Percentiles rank a stretch among this genome's conserved stretches.
Evolutionary conservation across 805 yeast species (phyloP).

Genomic region (Yarrowia sp.): DNA sequence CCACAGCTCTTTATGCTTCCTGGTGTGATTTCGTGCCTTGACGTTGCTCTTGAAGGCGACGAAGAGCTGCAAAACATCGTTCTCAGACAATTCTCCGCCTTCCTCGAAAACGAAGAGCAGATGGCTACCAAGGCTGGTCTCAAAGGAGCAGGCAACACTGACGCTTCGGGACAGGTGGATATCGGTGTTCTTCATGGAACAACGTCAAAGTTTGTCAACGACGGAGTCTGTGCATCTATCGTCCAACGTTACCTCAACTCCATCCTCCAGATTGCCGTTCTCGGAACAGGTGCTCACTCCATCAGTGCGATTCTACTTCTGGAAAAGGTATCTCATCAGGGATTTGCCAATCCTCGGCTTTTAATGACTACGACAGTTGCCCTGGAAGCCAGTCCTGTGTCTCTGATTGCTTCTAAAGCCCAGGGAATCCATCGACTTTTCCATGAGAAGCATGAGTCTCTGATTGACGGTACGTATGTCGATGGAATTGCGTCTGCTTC

Average conservation of each 20-base stretch:
- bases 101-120: slow-evolving; percentile 57
- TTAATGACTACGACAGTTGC: slow-evolving; percentile 76
- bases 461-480: slow-evolving; percentile 68
- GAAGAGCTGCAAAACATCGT: slow-evolving; percentile 59
- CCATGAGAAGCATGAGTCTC: slow-evolving; percentile 71
- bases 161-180: slow-evolving; percentile 49
- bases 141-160: slow-evolving; percentile 52
- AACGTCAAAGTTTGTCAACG: slow-evolving; percentile 59
- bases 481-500: slow-evolving; percentile 69
- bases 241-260: slow-evolving; percentile 64
- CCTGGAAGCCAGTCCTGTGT: slow-evolving; percentile 61
- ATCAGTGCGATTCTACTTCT: slow-evolving; percentile 62
- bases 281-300: slow-evolving; percentile 57
- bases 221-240: slow-evolving; percentile 76
- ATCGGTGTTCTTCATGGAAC: slow-evolving; percentile 63
- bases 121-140: slow-evolving; percentile 52
- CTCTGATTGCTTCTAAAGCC: slow-evolving; percentile 58
- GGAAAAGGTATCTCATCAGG: slow-evolving; percentile 63
- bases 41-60: slow-evolving; percentile 57
- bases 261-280: slow-evolving; percentile 59
- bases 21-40: slow-evolving; percentile 61
- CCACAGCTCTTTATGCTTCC: slow-evolving; percentile 71
- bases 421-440: slow-evolving; percentile 60
- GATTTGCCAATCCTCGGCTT: slow-evolving; percentile 76
- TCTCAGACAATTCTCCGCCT: slow-evolving; percentile 63